These are phyloP conservation scores for Drechslerella coelobrocha DNA, from an alignment of 2,329 filamentous ascomycete species.

Conservation along the genomic window DNA sequence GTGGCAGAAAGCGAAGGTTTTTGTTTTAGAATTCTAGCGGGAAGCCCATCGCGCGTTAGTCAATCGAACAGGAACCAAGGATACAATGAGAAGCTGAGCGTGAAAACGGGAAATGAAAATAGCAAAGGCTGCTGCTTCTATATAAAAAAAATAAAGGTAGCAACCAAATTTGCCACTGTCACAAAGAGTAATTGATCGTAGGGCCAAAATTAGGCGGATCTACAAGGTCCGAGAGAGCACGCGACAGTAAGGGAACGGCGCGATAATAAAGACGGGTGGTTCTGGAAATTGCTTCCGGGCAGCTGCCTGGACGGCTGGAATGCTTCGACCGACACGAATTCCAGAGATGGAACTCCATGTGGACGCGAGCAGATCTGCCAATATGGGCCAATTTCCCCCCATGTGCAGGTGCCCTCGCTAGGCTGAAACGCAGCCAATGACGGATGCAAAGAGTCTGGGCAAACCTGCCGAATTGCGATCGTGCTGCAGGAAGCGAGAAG, in stretches of 20 bases:
- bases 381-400: constrained; percentile 44
- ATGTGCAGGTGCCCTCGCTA: constrained; percentile 35
- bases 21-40: constrained; percentile 17
- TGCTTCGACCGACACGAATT: constrained; percentile 44
- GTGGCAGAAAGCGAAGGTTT: constrained; percentile 30
- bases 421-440: constrained; percentile 46
- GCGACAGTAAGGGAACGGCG: constrained; percentile 26
- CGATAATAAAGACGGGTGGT: constrained; percentile 15
- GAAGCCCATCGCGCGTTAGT: no score
- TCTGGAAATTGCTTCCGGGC: constrained; percentile 44
- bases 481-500: not conserved
- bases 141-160: no score
- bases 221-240: constrained; percentile 18
- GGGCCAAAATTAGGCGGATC: constrained; percentile 4
- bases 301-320: constrained; percentile 43
- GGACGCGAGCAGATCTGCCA: constrained; percentile 36
- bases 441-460: constrained; percentile 11
- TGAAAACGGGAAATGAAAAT: not conserved
- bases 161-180: no score
- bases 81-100: not conserved
- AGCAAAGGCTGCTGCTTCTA: no score
- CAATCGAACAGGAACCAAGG: no score
- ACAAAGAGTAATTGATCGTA: constrained; percentile 13
- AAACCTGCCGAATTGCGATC: constrained; percentile 47
- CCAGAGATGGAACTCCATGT: constrained; percentile 39